Percentiles rank a stretch among this genome's conserved stretches.
These are phyloP conservation scores for Cryptosporidium baileyi DNA, from an alignment of 169 alveolate genomes.

Conservation along the genomic window DNA sequence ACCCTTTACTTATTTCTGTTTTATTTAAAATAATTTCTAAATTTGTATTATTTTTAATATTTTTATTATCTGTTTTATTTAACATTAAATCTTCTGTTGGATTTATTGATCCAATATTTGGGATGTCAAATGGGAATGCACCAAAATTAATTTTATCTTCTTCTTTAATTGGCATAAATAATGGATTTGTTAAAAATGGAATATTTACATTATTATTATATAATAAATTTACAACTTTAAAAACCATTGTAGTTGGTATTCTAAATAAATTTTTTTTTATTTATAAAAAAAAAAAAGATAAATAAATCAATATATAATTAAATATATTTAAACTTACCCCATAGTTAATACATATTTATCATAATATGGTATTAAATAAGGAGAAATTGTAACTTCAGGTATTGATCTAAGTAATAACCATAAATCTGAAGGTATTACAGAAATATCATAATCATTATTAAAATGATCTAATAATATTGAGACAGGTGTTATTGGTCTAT, in stretches of 20 bases:
- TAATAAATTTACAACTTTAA: conserved; percentile 17
- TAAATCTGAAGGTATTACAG: conserved; percentile 12
- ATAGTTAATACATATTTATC: conserved; percentile 40
- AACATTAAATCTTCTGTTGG: conserved; percentile 13
- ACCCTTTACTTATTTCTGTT: conserved; percentile 20
- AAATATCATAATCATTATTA: conserved; percentile 9
- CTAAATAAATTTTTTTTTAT: not conserved
- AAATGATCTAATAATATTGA: conserved; percentile 15
- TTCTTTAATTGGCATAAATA: conserved; percentile 44
- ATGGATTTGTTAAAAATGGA: conserved; percentile 51
- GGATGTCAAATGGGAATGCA: conserved; percentile 37
- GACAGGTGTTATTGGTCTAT: conserved; percentile 59
- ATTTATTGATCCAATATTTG: conserved; percentile 17
- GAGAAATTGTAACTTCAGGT: conserved; percentile 29
- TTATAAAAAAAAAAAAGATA: not conserved
- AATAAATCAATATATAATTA: not conserved
- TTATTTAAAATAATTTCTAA: not conserved
- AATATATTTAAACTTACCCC: conserved; percentile 24
- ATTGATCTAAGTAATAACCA: conserved; percentile 15
- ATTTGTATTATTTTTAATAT: not conserved
- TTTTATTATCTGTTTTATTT: not conserved
- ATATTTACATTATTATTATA: conserved; percentile 3
- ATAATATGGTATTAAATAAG: conserved; percentile 11
- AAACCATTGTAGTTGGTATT: conserved; percentile 30
- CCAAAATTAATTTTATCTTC: not conserved